These are phyloP conservation scores for Tolypocladium ovalisporum DNA, from an alignment of 2,329 filamentous ascomycete species.

Conservation along the genomic window DNA sequence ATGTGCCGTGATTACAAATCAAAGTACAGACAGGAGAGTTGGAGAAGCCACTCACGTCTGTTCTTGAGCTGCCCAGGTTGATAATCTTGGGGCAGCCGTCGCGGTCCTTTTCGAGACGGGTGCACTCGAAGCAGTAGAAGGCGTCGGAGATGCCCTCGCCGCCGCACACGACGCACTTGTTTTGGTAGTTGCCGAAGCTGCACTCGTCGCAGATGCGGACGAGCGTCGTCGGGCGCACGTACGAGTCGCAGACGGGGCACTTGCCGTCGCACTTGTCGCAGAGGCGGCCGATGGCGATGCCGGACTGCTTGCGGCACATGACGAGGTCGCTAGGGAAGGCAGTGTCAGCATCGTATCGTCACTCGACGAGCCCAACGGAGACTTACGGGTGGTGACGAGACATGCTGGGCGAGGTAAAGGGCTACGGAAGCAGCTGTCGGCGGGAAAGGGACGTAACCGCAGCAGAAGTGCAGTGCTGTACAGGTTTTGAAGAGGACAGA, in stretches of 20 bases:
- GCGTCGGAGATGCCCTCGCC: constrained; percentile 97
- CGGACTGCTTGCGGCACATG: constrained; percentile 98
- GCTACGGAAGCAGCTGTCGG: neutral
- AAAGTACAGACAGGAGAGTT: constrained; percentile 26
- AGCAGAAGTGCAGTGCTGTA: too few relatives aligned
- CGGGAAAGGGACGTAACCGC: too few relatives aligned
- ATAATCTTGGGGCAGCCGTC: constrained; percentile 99
- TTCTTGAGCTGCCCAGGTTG: constrained; percentile 89
- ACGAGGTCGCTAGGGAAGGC: constrained; percentile 65
- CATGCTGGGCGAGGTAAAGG: constrained; percentile 42
- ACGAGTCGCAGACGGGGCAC: constrained; percentile 97
- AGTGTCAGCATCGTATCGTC: constrained; percentile 8
- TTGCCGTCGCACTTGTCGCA: constrained; percentile 99
- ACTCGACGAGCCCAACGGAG: neutral
- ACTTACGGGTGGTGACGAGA: constrained; percentile 87
- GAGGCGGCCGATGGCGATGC: constrained; percentile 94
- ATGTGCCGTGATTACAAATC: neutral
- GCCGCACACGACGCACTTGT: constrained; percentile 98
- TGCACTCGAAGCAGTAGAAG: constrained; percentile 99
- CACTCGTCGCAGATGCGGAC: constrained; percentile 99
- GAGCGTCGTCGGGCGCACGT: constrained; percentile 93
- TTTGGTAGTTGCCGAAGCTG: constrained; percentile 99
- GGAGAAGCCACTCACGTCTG: constrained; percentile 55
- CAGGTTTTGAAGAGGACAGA: neutral
- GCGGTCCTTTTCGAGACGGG: constrained; percentile 87